Base-by-base conservation (phyloP, 2,329 filamentous ascomycete species). In the Botryotinia calthae region DNA sequence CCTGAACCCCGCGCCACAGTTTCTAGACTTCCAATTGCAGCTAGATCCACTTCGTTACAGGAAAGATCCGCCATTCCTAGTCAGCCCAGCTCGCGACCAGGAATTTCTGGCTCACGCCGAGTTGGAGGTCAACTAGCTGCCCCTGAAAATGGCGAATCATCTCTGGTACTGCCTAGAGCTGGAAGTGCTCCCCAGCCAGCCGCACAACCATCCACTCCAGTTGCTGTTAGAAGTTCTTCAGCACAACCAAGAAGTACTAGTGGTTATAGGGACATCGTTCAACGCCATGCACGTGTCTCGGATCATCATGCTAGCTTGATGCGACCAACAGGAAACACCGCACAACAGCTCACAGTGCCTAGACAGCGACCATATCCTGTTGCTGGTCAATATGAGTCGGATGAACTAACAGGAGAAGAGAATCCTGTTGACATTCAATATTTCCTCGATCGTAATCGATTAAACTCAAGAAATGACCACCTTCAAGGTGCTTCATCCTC, bases 391-490 rank as follows among this genome's bases (percentile, higher is more conserved):
- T n/a, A 56, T 56, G 51, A 56, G 14, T 28, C 51, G 6, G 51
- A 28, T 28, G 51, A 56, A 9, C 1, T 18, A 0, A 56, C n/a
- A 9, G 51, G 51, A 18, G 51, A 56, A 56, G n/a, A 28, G 18
- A 56, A 56, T 18, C 51, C 51, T 42, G 25, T 63, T 28, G 25
- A 20, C 1, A 25, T 18, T 1, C 25, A 63, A 42, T 16, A 63
- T 20, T 44, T 42, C 14, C 25, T 6, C 2, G 40, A 8, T 18
- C 37, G 14, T 1, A n/a, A 7, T 44, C 37, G n/a, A 44, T 63
- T n/a, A 1, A 8, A n/a, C 12, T n/a, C 37, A 4, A 2, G 3
- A 10, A 9, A 18, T 25, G 8, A 6, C 14, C 14, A 56, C 0
- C 14, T 2, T n/a, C 59, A 42, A 25, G 12, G 25, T 4, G 7